Evolutionary conservation across 768 basidiomycete species (phyloP), one percentile per base, ranked within the genome.

Genomic region (Pleurotus tuoliensis): DNA sequence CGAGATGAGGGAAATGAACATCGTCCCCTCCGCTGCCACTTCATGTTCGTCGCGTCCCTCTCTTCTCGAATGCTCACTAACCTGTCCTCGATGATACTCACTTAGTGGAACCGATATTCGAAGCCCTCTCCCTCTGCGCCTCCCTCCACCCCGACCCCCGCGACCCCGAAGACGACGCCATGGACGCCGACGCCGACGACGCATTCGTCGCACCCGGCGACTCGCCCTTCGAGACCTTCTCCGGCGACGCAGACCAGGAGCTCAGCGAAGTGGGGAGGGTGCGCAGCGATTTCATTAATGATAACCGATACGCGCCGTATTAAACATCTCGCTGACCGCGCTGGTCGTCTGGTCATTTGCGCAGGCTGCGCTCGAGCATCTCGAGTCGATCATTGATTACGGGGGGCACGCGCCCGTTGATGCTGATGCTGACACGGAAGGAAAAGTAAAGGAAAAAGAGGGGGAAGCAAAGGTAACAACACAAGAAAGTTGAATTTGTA

Each of bases 181-280:
- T 78, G 11, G 72, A 70, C 12, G 80, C 82, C 11, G 76, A 81
- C 57, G 77, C 75, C 53, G 78, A 82, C 63, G 82, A 82, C 46
- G 81, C 81, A 3, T 81, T 87, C 62, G 69, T 85, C 58, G 80
- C 87, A 63, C 63, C 76, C 5, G 72, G 74, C 30, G 69, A 67
- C 13, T 67, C 68, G 58, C 73, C 76, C 1, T 87, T 91, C 67
- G 78, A 76, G 3, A 73, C 74, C 3, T 81, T 82, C 62, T 74
- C 72, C 18, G 87, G 86, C 24, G 78, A 79, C 47, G 84, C 79
- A 55, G 79, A 73, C 18, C 76, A 92, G 64, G 90, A 94, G 71
- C 81, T 94, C 61, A 90, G 86, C 70, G 86, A 88, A 75, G 89
- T 88, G 62, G 93, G 93, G 76, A 85, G 90, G 88, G 91, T 93